Percentiles rank a stretch among this genome's conserved stretches.
phyloP scores from a whole-genome alignment of 2,329 filamentous ascomycete genomes.

The Sarocladiaceae sp. region DNA sequence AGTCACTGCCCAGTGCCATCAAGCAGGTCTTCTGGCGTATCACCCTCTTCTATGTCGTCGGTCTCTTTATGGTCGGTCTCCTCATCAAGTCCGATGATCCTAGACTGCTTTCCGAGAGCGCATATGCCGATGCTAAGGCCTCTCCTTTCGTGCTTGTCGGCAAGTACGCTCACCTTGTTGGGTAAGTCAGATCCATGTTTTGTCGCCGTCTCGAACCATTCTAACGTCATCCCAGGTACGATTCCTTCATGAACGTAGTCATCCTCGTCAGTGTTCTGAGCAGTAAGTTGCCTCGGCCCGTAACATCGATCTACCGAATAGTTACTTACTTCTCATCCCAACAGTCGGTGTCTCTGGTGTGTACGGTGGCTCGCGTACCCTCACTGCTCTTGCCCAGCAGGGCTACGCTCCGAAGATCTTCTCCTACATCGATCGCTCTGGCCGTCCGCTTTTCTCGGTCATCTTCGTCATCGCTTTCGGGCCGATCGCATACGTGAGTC shows the following conservation, averaged over 20 bases:
- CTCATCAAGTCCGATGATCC: slow-evolving; percentile 33
- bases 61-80: slow-evolving; percentile 38
- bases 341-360: slow-evolving; percentile 46
- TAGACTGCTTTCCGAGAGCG: slow-evolving; percentile 29
- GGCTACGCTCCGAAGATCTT: slow-evolving; percentile 45
- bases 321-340: background rate
- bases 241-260: slow-evolving; percentile 44
- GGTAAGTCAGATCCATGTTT: no score
- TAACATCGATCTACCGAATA: background rate
- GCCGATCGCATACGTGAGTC: slow-evolving; percentile 38
- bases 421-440: slow-evolving; percentile 43
- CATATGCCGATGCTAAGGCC: slow-evolving; percentile 25
- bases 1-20: slow-evolving; percentile 66
- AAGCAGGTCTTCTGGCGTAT: slow-evolving; percentile 59
- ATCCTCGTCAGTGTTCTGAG: slow-evolving; percentile 42
- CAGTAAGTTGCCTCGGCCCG: background rate
- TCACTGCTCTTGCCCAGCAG: slow-evolving; percentile 44
- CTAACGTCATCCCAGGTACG: slow-evolving; percentile 35
- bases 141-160: slow-evolving; percentile 44
- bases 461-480: slow-evolving; percentile 35
- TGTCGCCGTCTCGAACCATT: no score
- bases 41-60: slow-evolving; percentile 39
- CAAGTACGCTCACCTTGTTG: slow-evolving; percentile 38
- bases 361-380: slow-evolving; percentile 46
- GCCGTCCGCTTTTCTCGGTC: slow-evolving; percentile 41